phyloP scores from a whole-genome alignment of 1,284 basidiomycete species.

The Inonotus hispidus region DNA sequence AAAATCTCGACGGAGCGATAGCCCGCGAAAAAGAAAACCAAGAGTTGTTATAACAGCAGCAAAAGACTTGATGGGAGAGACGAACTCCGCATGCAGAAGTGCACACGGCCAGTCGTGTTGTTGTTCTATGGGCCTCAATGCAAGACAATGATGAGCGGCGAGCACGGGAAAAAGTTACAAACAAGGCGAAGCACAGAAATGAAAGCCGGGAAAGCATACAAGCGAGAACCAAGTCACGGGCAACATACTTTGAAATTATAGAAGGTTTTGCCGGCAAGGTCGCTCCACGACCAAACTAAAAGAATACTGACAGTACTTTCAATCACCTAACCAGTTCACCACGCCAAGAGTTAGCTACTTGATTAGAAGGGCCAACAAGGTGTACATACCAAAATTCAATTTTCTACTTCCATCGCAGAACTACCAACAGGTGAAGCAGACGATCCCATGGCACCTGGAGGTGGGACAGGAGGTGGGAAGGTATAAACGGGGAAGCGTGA shows the following conservation, averaged over 20 bases:
- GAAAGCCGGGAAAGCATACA: not conserved
- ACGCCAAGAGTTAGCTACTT: not conserved
- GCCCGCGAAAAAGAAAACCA: not conserved
- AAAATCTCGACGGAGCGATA: not conserved
- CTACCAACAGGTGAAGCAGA: not conserved
- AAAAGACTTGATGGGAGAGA: not conserved
- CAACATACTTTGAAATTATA: not conserved
- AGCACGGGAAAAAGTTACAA: not conserved
- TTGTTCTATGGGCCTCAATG: not conserved
- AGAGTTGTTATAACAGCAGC: not conserved
- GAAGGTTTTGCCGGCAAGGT: not conserved
- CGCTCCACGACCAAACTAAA: not conserved
- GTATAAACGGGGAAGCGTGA: constrained; percentile 14
- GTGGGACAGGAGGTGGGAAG: constrained; percentile 12
- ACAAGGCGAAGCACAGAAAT: not conserved
- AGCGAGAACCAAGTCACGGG: not conserved
- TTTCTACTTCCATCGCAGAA: not conserved
- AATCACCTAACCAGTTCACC: not conserved
- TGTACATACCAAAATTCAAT: not conserved
- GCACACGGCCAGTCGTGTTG: not conserved
- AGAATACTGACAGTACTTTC: too few species aligned
- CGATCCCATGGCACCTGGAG: not conserved
- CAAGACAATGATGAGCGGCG: not conserved
- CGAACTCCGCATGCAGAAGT: not conserved
- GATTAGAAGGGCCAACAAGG: not conserved